Evolutionary conservation across 176 grass and related monocot genomes (phyloP).

Genomic region (Musa beccarii): DNA sequence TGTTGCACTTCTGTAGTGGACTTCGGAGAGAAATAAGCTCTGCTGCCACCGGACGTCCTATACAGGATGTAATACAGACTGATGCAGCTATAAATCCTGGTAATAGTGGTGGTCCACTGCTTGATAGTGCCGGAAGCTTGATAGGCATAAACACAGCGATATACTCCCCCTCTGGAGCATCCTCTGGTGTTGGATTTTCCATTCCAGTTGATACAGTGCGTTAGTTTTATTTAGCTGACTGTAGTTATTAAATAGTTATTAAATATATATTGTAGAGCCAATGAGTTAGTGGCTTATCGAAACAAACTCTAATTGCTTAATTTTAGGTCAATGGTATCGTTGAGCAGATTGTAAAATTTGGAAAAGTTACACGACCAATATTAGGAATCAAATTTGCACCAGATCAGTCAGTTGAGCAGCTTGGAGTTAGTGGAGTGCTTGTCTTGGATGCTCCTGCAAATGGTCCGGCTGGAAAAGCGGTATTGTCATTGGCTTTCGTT

Average conservation of each 20-base stretch:
- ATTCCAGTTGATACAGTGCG: constrained; percentile 96
- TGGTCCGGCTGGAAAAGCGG: constrained; percentile 98
- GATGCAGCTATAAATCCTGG: constrained; percentile 98
- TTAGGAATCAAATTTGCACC: constrained; percentile 99
- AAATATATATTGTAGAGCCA: not conserved
- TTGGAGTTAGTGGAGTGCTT: constrained; percentile 94
- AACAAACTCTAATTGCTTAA: not conserved
- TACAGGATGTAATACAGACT: constrained; percentile 99
- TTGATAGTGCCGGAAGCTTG: constrained; percentile 92
- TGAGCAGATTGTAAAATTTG: constrained; percentile 88
- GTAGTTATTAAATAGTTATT: constrained; percentile 5
- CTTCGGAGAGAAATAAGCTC: constrained; percentile 97
- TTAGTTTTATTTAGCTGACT: constrained; percentile 2
- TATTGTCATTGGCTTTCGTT: constrained; percentile 10
- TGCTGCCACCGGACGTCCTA: constrained; percentile 95
- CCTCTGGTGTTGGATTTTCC: constrained; percentile 96
- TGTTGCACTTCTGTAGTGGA: constrained; percentile 36
- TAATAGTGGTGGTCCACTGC: constrained; percentile 86
- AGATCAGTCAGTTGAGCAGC: constrained; percentile 97
- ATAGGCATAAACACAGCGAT: constrained; percentile 99
- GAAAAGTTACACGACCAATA: constrained; percentile 96
- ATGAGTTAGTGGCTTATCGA: not conserved
- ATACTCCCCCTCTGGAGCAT: constrained; percentile 97
- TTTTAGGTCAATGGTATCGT: constrained; percentile 90
- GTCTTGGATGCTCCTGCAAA: constrained; percentile 88